Conservation (phyloP, 2,329 filamentous ascomycete genomes). For the Xylariaceae sp. region DNA sequence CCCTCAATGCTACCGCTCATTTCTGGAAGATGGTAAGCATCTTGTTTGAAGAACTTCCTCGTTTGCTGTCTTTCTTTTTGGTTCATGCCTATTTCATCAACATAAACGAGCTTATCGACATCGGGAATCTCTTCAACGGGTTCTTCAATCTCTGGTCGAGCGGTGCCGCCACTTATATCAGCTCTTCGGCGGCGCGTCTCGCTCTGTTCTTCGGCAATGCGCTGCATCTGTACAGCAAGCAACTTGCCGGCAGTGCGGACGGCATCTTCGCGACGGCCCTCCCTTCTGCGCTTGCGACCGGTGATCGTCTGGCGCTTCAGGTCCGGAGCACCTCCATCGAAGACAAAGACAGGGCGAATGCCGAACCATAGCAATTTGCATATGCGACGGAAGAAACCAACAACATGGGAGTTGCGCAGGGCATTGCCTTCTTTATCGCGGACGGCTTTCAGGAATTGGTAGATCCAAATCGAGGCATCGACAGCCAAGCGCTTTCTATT, state of each 20-base stretch:
- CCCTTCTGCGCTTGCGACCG: slow-evolving; percentile 72
- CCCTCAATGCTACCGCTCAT: slow-evolving; percentile 74
- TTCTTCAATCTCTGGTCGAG: slow-evolving; percentile 39
- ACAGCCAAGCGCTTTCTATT: slow-evolving; percentile 96
- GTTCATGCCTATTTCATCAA: slow-evolving; percentile 82
- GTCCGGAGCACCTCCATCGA: slow-evolving; percentile 89
- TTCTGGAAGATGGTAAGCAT: slow-evolving; percentile 92
- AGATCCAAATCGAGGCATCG: slow-evolving; percentile 99
- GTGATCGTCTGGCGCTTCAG: slow-evolving; percentile 90
- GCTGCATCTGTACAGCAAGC: slow-evolving; percentile 90
- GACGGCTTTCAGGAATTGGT: slow-evolving; percentile 98
- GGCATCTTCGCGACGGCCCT: slow-evolving; percentile 91
- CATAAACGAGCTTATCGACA: slow-evolving; percentile 74
- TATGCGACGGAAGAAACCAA: slow-evolving; percentile 97
- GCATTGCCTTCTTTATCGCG: slow-evolving; percentile 98
- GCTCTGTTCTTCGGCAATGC: slow-evolving; percentile 80
- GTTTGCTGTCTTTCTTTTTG: slow-evolving; percentile 70
- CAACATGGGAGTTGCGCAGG: slow-evolving; percentile 89
- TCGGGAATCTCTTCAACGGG: slow-evolving; percentile 68
- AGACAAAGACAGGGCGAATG: slow-evolving; percentile 95
- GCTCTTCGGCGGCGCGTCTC: slow-evolving; percentile 55
- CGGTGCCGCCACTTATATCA: slow-evolving; percentile 42
- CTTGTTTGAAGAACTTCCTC: slow-evolving; percentile 83
- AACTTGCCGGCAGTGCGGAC: slow-evolving; percentile 86
- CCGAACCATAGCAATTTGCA: slow-evolving; percentile 97